Conservation (phyloP, 306 rosid species). For the Glycine latifolia region DNA sequence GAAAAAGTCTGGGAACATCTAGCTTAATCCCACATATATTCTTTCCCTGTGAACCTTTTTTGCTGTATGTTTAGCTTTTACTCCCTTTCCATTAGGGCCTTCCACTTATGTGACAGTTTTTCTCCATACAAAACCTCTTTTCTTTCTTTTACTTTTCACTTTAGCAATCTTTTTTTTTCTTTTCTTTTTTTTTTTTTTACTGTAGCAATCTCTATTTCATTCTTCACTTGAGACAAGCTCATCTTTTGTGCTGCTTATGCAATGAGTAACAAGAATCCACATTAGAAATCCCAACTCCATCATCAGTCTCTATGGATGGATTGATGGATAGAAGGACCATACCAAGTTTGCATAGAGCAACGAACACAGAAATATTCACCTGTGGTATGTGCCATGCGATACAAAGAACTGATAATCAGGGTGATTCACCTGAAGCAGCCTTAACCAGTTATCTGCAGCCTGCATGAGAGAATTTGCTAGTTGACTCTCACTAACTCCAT, state of each 20-base stretch:
- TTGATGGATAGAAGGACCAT: constrained; percentile 20
- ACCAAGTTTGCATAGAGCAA: constrained; percentile 38
- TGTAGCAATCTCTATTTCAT: constrained; percentile 31
- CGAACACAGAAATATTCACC: constrained; percentile 57
- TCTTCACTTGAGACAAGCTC: constrained; percentile 34
- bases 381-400: constrained; percentile 61
- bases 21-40: constrained; percentile 36
- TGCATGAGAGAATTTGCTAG: constrained; percentile 65
- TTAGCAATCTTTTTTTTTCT: background rate
- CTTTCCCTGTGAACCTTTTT: constrained; percentile 14
- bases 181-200: background rate
- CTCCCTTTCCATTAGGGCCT: constrained; percentile 25
- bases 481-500: constrained; percentile 62
- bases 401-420: constrained; percentile 85
- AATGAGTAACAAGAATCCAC: constrained; percentile 40
- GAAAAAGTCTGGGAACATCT: constrained; percentile 29
- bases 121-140: constrained; percentile 12
- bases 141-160: background rate
- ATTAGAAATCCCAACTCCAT: constrained; percentile 39
- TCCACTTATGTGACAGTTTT: constrained; percentile 37
- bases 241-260: constrained; percentile 36
- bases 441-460: constrained; percentile 81
- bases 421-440: constrained; percentile 73
- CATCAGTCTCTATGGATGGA: constrained; percentile 42
- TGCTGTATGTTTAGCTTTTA: constrained; percentile 18